Evolutionary conservation across 805 yeast species (phyloP).

Genomic region (Candida multigemmis): DNA sequence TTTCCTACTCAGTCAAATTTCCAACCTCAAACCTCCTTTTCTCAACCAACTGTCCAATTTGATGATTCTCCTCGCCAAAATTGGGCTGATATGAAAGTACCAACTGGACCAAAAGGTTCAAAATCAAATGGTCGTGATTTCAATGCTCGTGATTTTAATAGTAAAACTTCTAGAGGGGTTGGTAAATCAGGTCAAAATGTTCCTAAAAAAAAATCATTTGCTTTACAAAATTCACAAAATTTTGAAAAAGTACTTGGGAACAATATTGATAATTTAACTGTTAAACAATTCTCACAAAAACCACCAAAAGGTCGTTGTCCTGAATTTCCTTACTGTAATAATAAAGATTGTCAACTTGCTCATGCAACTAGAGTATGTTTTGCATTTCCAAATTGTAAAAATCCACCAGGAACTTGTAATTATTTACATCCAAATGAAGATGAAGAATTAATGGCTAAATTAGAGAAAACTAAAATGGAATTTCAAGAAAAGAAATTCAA

Average conservation of each 20-base stretch:
- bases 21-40: too few relatives aligned
- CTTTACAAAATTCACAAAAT: slow-evolving; percentile 29
- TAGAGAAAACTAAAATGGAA: slow-evolving; percentile 53
- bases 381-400: slow-evolving; percentile 70
- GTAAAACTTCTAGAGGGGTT: slow-evolving; percentile 12
- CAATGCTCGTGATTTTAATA: slow-evolving; percentile 1
- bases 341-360: slow-evolving; percentile 60
- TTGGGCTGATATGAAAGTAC: not conserved
- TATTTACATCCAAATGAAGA: slow-evolving; percentile 83
- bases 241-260: slow-evolving; percentile 34
- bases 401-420: slow-evolving; percentile 74
- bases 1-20: too few relatives aligned
- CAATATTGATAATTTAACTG: slow-evolving; percentile 17
- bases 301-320: slow-evolving; percentile 58
- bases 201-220: slow-evolving; percentile 16
- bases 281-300: slow-evolving; percentile 25
- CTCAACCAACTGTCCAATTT: not conserved
- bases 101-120: too few relatives aligned
- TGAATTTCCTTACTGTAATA: slow-evolving; percentile 63
- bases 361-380: slow-evolving; percentile 77
- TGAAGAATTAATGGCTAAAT: slow-evolving; percentile 57
- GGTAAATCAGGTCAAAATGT: slow-evolving; percentile 12
- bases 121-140: slow-evolving; percentile 1
- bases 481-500: slow-evolving; percentile 29
- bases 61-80: not conserved